phyloP scores from a whole-genome alignment of 345 rosid genomes.

The Populus simonii region DNA sequence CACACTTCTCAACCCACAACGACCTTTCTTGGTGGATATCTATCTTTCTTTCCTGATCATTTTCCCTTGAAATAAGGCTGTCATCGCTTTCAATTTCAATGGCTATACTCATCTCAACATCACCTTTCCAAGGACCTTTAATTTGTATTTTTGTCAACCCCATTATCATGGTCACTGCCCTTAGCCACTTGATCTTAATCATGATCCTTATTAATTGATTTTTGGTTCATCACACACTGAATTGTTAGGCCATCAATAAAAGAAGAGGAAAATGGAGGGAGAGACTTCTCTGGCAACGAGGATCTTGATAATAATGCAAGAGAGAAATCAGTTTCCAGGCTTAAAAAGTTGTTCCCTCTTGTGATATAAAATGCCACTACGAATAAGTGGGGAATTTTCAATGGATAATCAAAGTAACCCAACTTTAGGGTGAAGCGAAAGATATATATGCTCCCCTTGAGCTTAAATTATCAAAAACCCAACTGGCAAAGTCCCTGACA shows the following conservation, averaged over 20 bases:
- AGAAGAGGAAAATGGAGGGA: conserved; percentile 11
- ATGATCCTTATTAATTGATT: conserved; percentile 28
- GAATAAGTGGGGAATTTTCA: conserved; percentile 28
- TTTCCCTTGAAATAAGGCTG: conserved; percentile 42
- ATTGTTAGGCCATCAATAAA: conserved; percentile 27
- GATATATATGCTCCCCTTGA: neutral
- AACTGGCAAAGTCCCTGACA: conserved; percentile 21
- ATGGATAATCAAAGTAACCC: conserved; percentile 25
- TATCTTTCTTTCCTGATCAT: conserved; percentile 26
- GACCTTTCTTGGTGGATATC: conserved; percentile 40
- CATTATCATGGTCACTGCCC: conserved; percentile 29
- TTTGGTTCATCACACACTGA: conserved; percentile 16
- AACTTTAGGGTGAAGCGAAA: conserved; percentile 19
- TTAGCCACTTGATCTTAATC: conserved; percentile 31
- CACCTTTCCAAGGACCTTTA: conserved; percentile 36
- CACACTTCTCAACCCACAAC: conserved; percentile 33
- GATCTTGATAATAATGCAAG: conserved; percentile 12
- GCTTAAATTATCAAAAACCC: conserved; percentile 25
- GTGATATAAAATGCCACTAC: conserved; percentile 11
- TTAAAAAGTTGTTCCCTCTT: neutral
- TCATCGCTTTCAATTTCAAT: conserved; percentile 43
- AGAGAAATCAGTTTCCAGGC: neutral
- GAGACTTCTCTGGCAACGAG: conserved; percentile 6
- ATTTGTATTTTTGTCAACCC: conserved; percentile 24
- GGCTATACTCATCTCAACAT: conserved; percentile 48